These are phyloP conservation scores for Saccharomycopsis malanga DNA, from an alignment of 805 yeast genomes.

Conservation along the genomic window DNA sequence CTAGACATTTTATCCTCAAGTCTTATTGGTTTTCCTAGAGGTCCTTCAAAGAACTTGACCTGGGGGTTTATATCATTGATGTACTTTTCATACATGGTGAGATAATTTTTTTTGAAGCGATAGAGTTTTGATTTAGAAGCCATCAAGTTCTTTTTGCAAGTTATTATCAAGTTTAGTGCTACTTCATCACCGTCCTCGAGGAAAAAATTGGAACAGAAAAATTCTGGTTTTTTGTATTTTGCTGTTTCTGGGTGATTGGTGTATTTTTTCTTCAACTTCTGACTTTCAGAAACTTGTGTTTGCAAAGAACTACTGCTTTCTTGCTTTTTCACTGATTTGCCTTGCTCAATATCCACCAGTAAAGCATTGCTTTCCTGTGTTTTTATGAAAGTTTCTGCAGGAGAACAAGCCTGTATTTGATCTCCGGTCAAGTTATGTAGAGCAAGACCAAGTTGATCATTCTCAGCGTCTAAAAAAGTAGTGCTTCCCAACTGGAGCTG, in stretches of 20 bases:
- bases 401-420: no score
- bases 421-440: no score
- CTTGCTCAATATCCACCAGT: no score
- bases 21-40: background rate
- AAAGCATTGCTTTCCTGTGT: no score
- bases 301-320: no score
- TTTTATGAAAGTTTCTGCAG: no score
- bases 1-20: conserved; percentile 8
- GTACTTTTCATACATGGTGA: background rate
- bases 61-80: background rate
- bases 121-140: background rate
- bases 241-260: background rate
- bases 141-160: background rate
- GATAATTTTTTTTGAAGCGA: background rate
- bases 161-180: background rate
- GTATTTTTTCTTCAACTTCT: no score
- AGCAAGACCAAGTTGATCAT: no score
- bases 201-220: background rate
- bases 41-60: background rate
- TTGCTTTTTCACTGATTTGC: no score
- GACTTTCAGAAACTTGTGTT: no score
- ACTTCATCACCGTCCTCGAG: background rate
- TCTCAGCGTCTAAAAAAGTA: no score
- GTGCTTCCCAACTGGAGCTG: no score
- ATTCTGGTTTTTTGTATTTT: background rate